phyloP scores from a whole-genome alignment of 805 yeast genomes.

The Candida maltosa region DNA sequence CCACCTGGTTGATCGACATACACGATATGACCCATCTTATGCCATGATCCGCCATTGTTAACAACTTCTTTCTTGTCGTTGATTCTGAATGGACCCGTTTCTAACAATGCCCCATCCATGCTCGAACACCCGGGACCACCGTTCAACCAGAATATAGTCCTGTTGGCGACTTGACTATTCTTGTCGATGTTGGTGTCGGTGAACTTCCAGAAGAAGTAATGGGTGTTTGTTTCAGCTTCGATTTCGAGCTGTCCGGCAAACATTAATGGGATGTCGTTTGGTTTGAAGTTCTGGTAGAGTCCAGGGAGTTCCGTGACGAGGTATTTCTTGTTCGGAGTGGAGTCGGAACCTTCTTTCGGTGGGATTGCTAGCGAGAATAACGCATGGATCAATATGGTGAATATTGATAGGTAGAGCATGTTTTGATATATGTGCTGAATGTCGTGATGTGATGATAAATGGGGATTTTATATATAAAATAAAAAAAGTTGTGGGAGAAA shows the following conservation, averaged over 20 bases:
- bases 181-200: slow-evolving; percentile 31
- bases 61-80: slow-evolving; percentile 39
- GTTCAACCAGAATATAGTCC: slow-evolving; percentile 81
- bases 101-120: slow-evolving; percentile 95
- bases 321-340: slow-evolving; percentile 12
- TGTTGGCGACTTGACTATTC: slow-evolving; percentile 30
- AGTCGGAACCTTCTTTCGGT: slow-evolving; percentile 7
- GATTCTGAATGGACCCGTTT: slow-evolving; percentile 83
- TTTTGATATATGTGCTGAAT: too few species aligned
- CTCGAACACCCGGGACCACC: slow-evolving; percentile 99
- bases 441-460: too few species aligned
- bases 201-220: slow-evolving; percentile 78
- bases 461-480: too few species aligned
- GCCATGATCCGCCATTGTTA: slow-evolving; percentile 79
- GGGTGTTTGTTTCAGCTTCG: slow-evolving; percentile 48
- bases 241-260: slow-evolving; percentile 66
- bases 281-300: slow-evolving; percentile 25
- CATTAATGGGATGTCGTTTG: slow-evolving; percentile 48
- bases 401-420: background rate
- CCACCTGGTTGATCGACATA: slow-evolving; percentile 95
- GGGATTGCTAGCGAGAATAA: slow-evolving; percentile 7
- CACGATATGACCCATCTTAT: slow-evolving; percentile 69
- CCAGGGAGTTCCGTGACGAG: slow-evolving; percentile 39
- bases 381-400: background rate
- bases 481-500: too few species aligned